Percentiles rank a stretch among this genome's conserved stretches.
Conservation (phyloP, 306 rosid species). For the Rosa rugosa region DNA sequence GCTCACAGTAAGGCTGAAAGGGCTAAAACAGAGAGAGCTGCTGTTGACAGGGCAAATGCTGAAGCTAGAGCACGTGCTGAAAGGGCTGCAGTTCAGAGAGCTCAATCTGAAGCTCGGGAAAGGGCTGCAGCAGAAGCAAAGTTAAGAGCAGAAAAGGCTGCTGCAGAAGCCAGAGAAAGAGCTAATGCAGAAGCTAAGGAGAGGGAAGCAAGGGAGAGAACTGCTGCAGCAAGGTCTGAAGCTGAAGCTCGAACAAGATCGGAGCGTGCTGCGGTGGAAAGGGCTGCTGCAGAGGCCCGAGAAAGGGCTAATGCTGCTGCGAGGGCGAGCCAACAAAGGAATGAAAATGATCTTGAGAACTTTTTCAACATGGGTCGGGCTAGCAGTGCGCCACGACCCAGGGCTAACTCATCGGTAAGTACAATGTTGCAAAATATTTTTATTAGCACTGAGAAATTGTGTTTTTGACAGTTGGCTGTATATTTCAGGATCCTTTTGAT, state of each 20-base stretch:
- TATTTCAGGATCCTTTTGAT: conserved; percentile 47
- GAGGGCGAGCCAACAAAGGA: conserved; percentile 73
- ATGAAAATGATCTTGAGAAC: conserved; percentile 78
- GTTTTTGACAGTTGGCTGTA: conserved; percentile 28
- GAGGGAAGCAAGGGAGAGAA: conserved; percentile 43
- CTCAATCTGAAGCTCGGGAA: conserved; percentile 95
- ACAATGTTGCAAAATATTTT: conserved; percentile 26
- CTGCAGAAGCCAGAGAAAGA: conserved; percentile 76
- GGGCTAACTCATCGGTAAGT: conserved; percentile 74
- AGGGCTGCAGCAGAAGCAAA: conserved; percentile 93
- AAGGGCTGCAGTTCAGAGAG: conserved; percentile 97
- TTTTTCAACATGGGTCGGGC: conserved; percentile 78
- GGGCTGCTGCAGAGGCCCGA: conserved; percentile 80
- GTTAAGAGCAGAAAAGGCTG: conserved; percentile 85
- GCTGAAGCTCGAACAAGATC: conserved; percentile 77
- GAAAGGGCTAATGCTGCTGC: conserved; percentile 85
- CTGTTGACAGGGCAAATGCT: conserved; percentile 78
- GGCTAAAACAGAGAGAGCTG: conserved; percentile 73
- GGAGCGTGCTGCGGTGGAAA: conserved; percentile 82
- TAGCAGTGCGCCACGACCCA: conserved; percentile 89
- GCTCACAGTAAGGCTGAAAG: conserved; percentile 86
- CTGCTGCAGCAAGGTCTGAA: conserved; percentile 37
- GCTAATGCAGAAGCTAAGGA: conserved; percentile 54
- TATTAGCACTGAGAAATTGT: conserved; percentile 2
- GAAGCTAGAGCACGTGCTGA: conserved; percentile 97